Conservation (phyloP, 78 protist species). For the Polysphondylium violaceum region DNA sequence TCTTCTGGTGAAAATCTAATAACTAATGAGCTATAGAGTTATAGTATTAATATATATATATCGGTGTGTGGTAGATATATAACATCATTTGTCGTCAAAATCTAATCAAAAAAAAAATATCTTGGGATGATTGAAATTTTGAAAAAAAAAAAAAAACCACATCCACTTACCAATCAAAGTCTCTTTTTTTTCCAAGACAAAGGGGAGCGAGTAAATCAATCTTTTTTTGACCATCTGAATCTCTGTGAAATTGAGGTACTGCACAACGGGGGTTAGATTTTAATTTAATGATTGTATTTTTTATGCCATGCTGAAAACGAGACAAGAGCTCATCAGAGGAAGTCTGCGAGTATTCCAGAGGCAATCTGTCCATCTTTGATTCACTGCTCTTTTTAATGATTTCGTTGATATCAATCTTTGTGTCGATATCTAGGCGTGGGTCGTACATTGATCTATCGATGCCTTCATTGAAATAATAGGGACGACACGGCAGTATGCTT, state of each 20-base stretch:
- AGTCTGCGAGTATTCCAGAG: conserved; percentile 36
- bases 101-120: no score
- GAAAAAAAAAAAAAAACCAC: no score
- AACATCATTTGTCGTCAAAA: no score
- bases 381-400: conserved; percentile 26
- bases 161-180: conserved; percentile 42
- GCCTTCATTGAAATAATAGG: conserved; percentile 34
- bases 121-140: no score
- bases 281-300: background rate
- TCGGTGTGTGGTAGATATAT: no score
- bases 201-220: conserved; percentile 51
- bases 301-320: conserved; percentile 18
- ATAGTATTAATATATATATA: no score
- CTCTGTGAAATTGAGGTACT: conserved; percentile 60
- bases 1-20: conserved; percentile 5
- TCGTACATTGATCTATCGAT: conserved; percentile 15
- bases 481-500: conserved; percentile 12
- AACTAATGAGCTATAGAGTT: conserved; percentile 43
- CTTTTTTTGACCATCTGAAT: conserved; percentile 1
- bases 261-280: conserved; percentile 61
- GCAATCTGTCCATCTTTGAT: conserved; percentile 66
- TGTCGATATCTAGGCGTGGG: conserved; percentile 29
- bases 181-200: conserved; percentile 9
- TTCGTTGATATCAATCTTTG: conserved; percentile 19
- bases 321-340: background rate